Conservation (phyloP, 1,139 yeast species). For the Blastobotrys niveus region DNA sequence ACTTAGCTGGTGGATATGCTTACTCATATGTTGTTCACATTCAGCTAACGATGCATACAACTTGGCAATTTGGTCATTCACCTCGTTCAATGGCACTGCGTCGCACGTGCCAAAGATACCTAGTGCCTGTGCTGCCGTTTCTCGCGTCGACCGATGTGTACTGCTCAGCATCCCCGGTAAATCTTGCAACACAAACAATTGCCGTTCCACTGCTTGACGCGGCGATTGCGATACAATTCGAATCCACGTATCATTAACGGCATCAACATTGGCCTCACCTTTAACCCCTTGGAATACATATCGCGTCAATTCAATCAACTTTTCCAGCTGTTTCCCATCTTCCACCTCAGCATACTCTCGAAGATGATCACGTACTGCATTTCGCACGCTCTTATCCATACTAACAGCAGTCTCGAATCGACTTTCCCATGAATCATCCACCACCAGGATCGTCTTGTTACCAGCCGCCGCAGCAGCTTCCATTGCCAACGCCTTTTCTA, state of each 20-base stretch:
- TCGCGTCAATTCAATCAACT: background rate
- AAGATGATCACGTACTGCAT: conserved; percentile 33
- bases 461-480: conserved; percentile 51
- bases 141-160: conserved; percentile 27
- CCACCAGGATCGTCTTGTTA: conserved; percentile 48
- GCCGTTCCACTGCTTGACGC: conserved; percentile 21
- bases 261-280: conserved; percentile 6
- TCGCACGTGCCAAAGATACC: conserved; percentile 56
- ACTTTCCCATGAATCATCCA: conserved; percentile 71
- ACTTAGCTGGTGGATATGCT: conserved; percentile 1
- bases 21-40: background rate
- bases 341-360: background rate
- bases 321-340: background rate
- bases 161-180: conserved; percentile 25
- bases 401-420: conserved; percentile 69
- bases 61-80: conserved; percentile 17
- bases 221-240: conserved; percentile 28
- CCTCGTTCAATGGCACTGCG: conserved; percentile 20
- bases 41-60: background rate
- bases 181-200: conserved; percentile 10
- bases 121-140: conserved; percentile 42
- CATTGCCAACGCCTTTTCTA: conserved; percentile 55
- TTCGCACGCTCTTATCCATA: conserved; percentile 50
- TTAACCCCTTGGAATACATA: conserved; percentile 38
- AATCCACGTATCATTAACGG: conserved; percentile 20